Percentiles rank a stretch among this genome's conserved stretches.
These are phyloP conservation scores for Saccharomycopsis vini DNA, from an alignment of 805 yeast genomes.

Conservation along the genomic window DNA sequence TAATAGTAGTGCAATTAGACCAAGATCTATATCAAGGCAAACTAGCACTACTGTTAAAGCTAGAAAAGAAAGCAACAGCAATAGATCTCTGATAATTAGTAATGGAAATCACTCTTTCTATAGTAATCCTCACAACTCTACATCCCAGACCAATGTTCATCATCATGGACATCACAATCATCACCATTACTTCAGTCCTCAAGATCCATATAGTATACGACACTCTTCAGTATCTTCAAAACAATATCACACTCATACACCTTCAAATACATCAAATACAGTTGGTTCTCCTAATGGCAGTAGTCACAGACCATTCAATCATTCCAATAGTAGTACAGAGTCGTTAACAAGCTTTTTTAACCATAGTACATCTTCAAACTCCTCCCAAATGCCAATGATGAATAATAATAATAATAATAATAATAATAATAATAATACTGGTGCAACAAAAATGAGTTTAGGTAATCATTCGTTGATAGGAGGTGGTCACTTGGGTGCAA, in stretches of 20 bases:
- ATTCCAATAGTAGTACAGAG: constrained; percentile 16
- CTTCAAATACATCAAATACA: background rate
- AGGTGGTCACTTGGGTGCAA: constrained; percentile 4
- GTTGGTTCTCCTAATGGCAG: constrained; percentile 6
- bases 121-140: constrained; percentile 1
- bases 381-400: too few species aligned
- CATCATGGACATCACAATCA: constrained; percentile 19
- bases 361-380: too few species aligned
- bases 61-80: constrained; percentile 4
- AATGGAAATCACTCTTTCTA: background rate
- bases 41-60: too few species aligned
- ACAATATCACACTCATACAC: background rate
- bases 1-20: background rate
- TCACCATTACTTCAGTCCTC: constrained; percentile 14
- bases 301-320: constrained; percentile 2
- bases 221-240: background rate
- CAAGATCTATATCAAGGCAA: background rate
- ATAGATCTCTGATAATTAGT: constrained; percentile 8
- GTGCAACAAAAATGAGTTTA: background rate
- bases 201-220: constrained; percentile 13
- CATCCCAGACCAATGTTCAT: constrained; percentile 8
- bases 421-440: background rate
- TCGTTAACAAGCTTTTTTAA: constrained; percentile 13
- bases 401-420: constrained; percentile 2
- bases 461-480: constrained; percentile 4